phyloP scores from a whole-genome alignment of 495 filamentous ascomycete genomes.

The Penicillium nucicola region DNA sequence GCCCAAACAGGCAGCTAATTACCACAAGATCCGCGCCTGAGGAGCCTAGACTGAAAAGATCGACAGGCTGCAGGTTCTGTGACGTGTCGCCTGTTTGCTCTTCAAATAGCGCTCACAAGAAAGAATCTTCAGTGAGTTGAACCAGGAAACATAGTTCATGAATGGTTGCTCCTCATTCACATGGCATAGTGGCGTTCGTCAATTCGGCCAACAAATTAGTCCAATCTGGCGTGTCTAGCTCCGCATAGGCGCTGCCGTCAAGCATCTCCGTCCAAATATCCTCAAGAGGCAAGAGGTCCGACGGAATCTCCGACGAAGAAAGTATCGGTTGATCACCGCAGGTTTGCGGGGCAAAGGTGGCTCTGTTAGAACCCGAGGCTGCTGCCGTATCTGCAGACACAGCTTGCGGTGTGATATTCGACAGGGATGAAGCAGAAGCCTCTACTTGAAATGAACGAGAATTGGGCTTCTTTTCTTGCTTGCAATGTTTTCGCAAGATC shows the following conservation, averaged over 20 bases:
- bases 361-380: not conserved
- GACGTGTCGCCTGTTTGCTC: no score
- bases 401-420: not conserved
- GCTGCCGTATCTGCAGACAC: not conserved
- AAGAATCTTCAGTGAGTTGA: no score
- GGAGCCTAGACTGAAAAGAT: no score
- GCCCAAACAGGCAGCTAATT: no score
- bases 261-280: conserved; percentile 38
- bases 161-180: conserved; percentile 3
- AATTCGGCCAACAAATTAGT: conserved; percentile 32
- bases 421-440: not conserved
- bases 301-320: not conserved
- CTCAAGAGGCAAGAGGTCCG: conserved; percentile 17
- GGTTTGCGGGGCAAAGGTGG: not conserved
- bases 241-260: conserved; percentile 24
- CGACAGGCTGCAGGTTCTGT: no score
- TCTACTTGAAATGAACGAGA: not conserved
- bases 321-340: not conserved
- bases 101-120: no score
- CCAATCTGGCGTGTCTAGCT: conserved; percentile 28
- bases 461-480: conserved; percentile 12
- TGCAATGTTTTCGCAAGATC: conserved; percentile 32
- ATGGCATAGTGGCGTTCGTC: conserved; percentile 17
- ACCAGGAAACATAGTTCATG: no score
- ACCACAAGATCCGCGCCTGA: no score